phyloP scores from a whole-genome alignment of 2,329 filamentous ascomycete species.

The Colletotrichum falcatum region DNA sequence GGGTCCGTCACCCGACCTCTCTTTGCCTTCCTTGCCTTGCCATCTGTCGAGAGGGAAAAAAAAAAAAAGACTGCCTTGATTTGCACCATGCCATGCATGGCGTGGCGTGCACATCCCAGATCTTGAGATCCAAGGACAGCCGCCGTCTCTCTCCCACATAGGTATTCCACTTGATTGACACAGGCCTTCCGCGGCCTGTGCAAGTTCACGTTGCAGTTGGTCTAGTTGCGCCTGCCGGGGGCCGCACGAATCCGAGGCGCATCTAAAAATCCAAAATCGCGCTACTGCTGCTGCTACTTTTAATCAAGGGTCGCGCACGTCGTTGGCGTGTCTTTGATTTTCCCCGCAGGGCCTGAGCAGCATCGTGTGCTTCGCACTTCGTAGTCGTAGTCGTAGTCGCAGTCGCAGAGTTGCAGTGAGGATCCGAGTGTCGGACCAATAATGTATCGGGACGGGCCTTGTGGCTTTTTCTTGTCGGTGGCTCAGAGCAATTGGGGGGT shows the following conservation, averaged over 20 bases:
- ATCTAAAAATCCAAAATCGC: slow-evolving; percentile 3
- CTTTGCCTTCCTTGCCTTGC: not conserved
- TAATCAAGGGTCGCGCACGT: slow-evolving; percentile 4
- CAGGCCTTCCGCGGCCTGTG: not conserved
- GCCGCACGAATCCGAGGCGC: slow-evolving; percentile 24
- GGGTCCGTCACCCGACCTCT: not conserved
- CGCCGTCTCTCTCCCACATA: not conserved
- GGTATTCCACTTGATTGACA: not conserved
- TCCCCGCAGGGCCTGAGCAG: slow-evolving; percentile 32
- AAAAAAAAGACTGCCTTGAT: slow-evolving; percentile 3
- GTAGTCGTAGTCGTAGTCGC: no score
- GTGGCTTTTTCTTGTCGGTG: no score
- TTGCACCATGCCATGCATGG: slow-evolving; percentile 23
- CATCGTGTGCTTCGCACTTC: no score
- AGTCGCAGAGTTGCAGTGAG: slow-evolving; percentile 19
- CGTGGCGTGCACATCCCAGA: slow-evolving; percentile 13
- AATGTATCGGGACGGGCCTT: no score
- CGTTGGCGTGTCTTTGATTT: slow-evolving; percentile 13
- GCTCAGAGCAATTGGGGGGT: no score
- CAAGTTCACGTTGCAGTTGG: not conserved
- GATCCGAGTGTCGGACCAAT: slow-evolving; percentile 28
- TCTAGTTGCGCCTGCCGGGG: not conserved
- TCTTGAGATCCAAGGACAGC: slow-evolving; percentile 6
- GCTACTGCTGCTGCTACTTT: slow-evolving; percentile 8
- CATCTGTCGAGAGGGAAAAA: slow-evolving; percentile 1